Evolutionary conservation across 2,329 filamentous ascomycete genomes (phyloP).

Genomic region (Alternaria consortialis): DNA sequence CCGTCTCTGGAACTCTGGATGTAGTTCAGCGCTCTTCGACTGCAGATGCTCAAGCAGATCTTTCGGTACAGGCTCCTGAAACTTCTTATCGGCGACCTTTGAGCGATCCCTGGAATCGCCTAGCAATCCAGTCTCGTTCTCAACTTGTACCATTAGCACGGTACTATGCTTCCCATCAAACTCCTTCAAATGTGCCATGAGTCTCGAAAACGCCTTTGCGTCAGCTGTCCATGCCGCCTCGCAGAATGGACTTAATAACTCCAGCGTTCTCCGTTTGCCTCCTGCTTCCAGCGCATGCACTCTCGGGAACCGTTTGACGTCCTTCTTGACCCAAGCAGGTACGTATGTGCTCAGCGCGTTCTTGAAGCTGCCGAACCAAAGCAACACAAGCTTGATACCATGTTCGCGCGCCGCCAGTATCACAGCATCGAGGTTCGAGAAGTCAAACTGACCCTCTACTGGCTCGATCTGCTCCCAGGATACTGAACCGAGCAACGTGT

Average conservation of each 20-base stretch:
- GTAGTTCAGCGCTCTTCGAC: constrained; percentile 2
- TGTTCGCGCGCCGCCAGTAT: constrained; percentile 47
- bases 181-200: constrained; percentile 52
- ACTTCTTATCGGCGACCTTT: constrained; percentile 51
- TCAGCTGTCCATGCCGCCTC: constrained; percentile 44
- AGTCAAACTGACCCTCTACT: constrained; percentile 53
- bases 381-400: constrained; percentile 48
- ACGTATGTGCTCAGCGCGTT: constrained; percentile 46
- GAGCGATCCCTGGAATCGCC: constrained; percentile 63
- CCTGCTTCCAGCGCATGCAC: background rate
- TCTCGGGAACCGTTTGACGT: constrained; percentile 38
- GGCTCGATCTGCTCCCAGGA: constrained; percentile 58
- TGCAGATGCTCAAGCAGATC: constrained; percentile 43
- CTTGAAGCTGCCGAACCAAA: constrained; percentile 59
- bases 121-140: constrained; percentile 62
- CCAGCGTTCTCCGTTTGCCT: background rate
- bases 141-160: constrained; percentile 64
- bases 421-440: constrained; percentile 49
- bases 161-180: constrained; percentile 58
- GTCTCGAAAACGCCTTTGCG: constrained; percentile 45
- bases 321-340: constrained; percentile 21
- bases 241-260: constrained; percentile 33
- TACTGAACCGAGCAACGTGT: constrained; percentile 54
- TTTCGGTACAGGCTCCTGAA: constrained; percentile 45
- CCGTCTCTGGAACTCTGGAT: constrained; percentile 34